A percentile compares a stretch with the other conserved stretches of the same genome.
phyloP scores from a whole-genome alignment of 2,329 filamentous ascomycete genomes.

The Colletotrichum sansevieriae region DNA sequence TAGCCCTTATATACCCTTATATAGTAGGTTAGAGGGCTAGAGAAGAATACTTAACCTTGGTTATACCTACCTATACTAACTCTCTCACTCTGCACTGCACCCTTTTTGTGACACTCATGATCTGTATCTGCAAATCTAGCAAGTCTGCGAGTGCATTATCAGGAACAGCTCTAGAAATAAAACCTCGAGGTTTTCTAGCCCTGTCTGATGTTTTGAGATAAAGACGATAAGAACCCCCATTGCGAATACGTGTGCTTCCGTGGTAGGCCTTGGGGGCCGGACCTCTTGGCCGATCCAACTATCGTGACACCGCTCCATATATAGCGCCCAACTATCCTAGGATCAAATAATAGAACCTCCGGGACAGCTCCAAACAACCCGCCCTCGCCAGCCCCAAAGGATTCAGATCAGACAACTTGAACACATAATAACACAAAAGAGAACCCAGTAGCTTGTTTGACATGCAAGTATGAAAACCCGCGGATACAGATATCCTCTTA shows the following conservation, averaged over 20 bases:
- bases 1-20: no score
- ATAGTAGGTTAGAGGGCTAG: no score
- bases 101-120: no score
- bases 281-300: constrained; percentile 22
- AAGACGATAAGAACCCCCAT: constrained; percentile 8
- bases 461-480: background rate
- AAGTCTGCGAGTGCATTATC: background rate
- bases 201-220: constrained; percentile 1
- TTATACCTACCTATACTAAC: no score
- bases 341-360: constrained; percentile 18
- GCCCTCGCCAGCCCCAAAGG: background rate
- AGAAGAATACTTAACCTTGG: no score
- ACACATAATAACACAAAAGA: no score
- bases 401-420: constrained; percentile 2
- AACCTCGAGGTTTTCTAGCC: background rate
- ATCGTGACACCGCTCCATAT: constrained; percentile 35
- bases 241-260: constrained; percentile 2
- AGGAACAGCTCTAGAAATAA: constrained; percentile 2
- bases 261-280: background rate
- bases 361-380: constrained; percentile 2
- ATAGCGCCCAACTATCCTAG: constrained; percentile 5
- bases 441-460: constrained; percentile 1
- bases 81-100: no score
- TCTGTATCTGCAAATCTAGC: no score
- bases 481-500: background rate